phyloP scores from a whole-genome alignment of 2,329 filamentous ascomycete genomes.

The Aspergillus glaucus region DNA sequence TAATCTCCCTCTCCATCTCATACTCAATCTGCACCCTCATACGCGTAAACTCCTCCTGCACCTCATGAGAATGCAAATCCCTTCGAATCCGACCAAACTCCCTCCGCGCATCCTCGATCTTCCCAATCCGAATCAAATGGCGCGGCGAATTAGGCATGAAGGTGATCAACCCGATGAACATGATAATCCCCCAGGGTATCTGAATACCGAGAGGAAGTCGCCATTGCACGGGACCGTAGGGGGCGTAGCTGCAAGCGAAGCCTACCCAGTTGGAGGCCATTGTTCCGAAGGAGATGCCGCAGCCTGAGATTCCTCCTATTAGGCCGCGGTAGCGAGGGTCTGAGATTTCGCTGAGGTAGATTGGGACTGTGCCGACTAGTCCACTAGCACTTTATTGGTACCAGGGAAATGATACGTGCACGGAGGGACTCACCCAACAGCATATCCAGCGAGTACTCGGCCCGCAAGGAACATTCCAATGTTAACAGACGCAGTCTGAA shows the following conservation, averaged over 20 bases:
- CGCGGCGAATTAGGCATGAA: constrained; percentile 54
- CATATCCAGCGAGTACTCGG: constrained; percentile 43
- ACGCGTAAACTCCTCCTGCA: constrained; percentile 47
- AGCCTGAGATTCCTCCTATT: constrained; percentile 50
- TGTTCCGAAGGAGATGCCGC: constrained; percentile 51
- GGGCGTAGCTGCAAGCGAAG: constrained; percentile 49
- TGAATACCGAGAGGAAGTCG: constrained; percentile 50
- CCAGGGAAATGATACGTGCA: not conserved
- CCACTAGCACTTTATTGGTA: constrained; percentile 25
- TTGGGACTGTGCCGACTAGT: constrained; percentile 48
- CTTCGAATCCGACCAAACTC: constrained; percentile 46
- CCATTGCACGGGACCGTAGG: constrained; percentile 51
- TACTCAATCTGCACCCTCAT: constrained; percentile 53
- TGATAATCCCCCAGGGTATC: constrained; percentile 50
- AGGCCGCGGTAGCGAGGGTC: constrained; percentile 45
- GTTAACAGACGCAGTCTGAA: constrained; percentile 51
- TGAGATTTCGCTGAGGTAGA: constrained; percentile 52
- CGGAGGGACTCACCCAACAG: constrained; percentile 35
- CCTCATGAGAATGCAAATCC: constrained; percentile 40
- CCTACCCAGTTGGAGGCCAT: constrained; percentile 55
- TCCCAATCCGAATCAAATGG: constrained; percentile 47
- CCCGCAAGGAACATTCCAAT: constrained; percentile 51
- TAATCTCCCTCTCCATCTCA: constrained; percentile 52
- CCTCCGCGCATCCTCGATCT: constrained; percentile 42
- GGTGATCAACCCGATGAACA: constrained; percentile 49